Conservation (phyloP, 2,329 filamentous ascomycete species). For the Thermoascus crustaceus region DNA sequence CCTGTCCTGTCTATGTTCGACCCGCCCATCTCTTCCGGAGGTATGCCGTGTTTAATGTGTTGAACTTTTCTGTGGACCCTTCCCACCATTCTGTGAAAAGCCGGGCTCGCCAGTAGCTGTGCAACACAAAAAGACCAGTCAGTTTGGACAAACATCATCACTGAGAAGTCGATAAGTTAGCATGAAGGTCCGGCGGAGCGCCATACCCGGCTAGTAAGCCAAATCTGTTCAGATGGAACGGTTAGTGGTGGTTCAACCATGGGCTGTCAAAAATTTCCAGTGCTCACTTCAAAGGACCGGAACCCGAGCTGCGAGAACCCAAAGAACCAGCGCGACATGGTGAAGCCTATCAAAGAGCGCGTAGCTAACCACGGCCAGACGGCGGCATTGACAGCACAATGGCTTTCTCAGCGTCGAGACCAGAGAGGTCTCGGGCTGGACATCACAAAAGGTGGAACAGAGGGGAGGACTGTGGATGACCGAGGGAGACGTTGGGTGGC, state of each 20-base stretch:
- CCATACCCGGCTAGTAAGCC: conserved; percentile 32
- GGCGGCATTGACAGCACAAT: conserved; percentile 13
- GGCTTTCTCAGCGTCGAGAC: neutral
- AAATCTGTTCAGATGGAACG: conserved; percentile 19
- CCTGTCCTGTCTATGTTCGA: conserved; percentile 31
- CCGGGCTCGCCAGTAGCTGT: conserved; percentile 35
- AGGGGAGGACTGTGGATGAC: neutral
- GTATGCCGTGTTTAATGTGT: conserved; percentile 33
- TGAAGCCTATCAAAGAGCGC: too few relatives aligned
- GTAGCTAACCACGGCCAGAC: too few relatives aligned
- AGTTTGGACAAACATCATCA: conserved; percentile 2
- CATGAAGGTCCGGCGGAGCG: conserved; percentile 3
- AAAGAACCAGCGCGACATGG: too few relatives aligned
- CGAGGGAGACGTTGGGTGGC: neutral
- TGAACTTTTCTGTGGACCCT: conserved; percentile 35
- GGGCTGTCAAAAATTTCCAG: neutral
- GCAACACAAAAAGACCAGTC: conserved; percentile 1
- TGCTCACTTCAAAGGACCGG: conserved; percentile 27
- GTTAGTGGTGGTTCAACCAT: conserved; percentile 9
- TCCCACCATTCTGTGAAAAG: conserved; percentile 37
- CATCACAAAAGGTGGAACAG: neutral
- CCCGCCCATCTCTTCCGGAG: conserved; percentile 36
- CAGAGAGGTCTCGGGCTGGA: neutral
- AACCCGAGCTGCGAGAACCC: too few relatives aligned
- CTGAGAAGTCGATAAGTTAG: conserved; percentile 7